Percentiles rank a stretch among this genome's conserved stretches.
Conservation (phyloP, 306 rosid species). For the Prunus mongolica region DNA sequence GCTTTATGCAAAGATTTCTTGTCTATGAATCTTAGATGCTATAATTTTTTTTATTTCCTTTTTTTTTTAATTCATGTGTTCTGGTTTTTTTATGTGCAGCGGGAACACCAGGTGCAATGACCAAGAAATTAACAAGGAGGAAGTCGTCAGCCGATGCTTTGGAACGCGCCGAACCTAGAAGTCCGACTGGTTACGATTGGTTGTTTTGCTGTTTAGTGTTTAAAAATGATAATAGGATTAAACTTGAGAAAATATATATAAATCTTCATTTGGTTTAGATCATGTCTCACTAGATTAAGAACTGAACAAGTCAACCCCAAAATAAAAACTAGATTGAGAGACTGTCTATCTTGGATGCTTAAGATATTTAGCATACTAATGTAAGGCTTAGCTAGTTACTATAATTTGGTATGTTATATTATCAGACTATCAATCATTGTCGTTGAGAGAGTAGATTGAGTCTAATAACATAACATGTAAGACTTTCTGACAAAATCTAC, state of each 20-base stretch:
- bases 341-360: neutral
- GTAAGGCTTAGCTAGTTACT: neutral
- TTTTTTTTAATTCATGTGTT: neutral
- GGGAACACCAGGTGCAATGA: constrained; percentile 42
- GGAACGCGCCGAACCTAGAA: constrained; percentile 34
- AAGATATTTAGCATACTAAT: neutral
- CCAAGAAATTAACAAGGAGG: constrained; percentile 57
- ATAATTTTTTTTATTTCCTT: neutral
- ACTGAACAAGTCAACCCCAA: neutral
- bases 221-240: neutral
- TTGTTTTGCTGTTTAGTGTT: constrained; percentile 22
- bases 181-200: constrained; percentile 58
- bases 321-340: neutral
- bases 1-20: too few species aligned
- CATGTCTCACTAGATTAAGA: neutral
- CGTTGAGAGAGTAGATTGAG: neutral
- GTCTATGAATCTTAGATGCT: neutral
- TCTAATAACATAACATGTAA: neutral
- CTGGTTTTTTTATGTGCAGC: constrained; percentile 35
- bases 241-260: neutral
- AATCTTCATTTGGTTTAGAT: neutral
- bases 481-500: neutral
- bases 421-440: neutral
- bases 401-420: neutral
- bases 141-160: constrained; percentile 28